Base-by-base conservation (phyloP, 495 filamentous ascomycete genomes). In the Gamarada debralockiae region DNA sequence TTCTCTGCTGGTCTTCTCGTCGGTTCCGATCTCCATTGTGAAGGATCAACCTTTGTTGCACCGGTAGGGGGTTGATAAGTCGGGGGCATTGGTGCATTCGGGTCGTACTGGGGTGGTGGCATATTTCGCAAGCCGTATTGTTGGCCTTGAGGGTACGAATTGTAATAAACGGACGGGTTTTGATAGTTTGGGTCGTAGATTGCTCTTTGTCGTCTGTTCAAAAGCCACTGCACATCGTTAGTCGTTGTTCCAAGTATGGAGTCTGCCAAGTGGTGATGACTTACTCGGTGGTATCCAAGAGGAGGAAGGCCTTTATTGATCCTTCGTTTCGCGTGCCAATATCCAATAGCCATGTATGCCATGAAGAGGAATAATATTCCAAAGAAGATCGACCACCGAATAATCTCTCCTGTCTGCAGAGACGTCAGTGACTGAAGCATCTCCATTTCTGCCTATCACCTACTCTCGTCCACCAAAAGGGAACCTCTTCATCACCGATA, bases 381-480 rank as follows among this genome's bases (percentile, higher is more conserved):
- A 52, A 85, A 76, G 62, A 90, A 79, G 38, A 90, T 65, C 24
- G 74, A 74, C 78, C 84, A 92, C 67, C 87, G 88, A 58, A 87
- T 66, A 48, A 81, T 81, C 42, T 74, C 62, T 37, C 78, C 85
- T 22, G 70, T 74, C 82, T 86, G 52, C 42, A 31, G 15, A 25
- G 4, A 23, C 25, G 42, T 57, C 25, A 60, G 54, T 17, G 21
- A 38, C 9, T 49, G 15, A 9, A n/a, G 9, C 14, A 18, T 9
- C 17, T 3, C 31, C 13, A 8, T 9, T 14, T 12, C 14, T 44
- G 13, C 13, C 29, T 27, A 52, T 34, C 8, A 52, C 58, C 21
- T 48, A 58, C 58, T 44, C 44, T 47, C 18, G 54, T 55, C 34
- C 39, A 57, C 58, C 54, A 61, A 33, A 56, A 60, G 1, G 33